Conservation (phyloP, 208 protist genomes). For the Leishmania lainsoni region DNA sequence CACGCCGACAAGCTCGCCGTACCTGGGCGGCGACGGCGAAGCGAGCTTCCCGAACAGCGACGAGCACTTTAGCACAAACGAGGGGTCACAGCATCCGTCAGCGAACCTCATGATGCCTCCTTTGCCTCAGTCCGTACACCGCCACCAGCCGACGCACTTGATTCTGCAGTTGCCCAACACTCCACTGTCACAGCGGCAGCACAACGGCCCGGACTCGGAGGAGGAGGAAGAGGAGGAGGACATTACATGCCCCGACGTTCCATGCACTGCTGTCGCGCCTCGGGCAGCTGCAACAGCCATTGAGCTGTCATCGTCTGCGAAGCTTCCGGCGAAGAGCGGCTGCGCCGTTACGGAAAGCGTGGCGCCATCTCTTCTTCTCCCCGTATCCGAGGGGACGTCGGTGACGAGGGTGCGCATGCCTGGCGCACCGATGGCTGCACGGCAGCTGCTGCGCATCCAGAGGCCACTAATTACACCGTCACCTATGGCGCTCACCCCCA, state of each 20-base stretch:
- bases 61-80: neutral
- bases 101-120: conserved; percentile 14
- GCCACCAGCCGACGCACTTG: conserved; percentile 24
- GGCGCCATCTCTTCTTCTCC: neutral
- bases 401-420: neutral
- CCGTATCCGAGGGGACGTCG: neutral
- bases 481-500: neutral
- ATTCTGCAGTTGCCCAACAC: conserved; percentile 18
- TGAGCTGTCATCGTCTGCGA: neutral
- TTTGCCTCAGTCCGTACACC: conserved; percentile 24
- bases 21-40: neutral
- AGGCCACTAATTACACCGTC: neutral
- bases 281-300: neutral
- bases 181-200: neutral
- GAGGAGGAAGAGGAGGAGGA: conserved; percentile 2
- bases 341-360: neutral
- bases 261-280: neutral
- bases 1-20: neutral
- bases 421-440: neutral
- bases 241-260: neutral
- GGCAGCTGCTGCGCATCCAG: neutral
- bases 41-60: neutral
- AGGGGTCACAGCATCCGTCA: neutral
- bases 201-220: neutral
- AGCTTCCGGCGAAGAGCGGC: neutral